Evolutionary conservation across 345 rosid genomes (phyloP).

Genomic region (Schrenkiella parvula): DNA sequence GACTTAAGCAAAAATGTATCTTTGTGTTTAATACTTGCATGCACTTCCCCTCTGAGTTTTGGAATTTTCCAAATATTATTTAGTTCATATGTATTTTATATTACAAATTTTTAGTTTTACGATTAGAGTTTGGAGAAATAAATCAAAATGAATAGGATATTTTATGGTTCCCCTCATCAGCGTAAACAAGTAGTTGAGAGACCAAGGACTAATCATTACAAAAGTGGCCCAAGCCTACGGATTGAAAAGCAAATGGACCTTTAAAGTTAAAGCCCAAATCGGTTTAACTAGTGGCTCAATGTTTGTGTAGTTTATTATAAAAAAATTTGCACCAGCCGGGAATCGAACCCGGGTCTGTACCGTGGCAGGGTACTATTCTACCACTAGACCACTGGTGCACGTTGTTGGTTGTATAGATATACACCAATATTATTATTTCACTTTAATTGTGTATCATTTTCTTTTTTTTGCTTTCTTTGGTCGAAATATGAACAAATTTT

Average conservation of each 20-base stretch:
- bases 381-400: constrained; percentile 55
- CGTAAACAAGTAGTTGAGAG: neutral
- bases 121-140: neutral
- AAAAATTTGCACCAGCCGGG: constrained; percentile 57
- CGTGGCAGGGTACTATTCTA: constrained; percentile 72
- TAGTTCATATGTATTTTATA: neutral
- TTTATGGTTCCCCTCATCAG: neutral
- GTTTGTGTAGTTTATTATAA: neutral
- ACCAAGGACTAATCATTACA: neutral
- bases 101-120: neutral
- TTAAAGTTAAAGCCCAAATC: neutral
- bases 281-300: neutral
- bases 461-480: neutral
- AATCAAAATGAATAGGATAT: neutral
- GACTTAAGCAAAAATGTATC: neutral
- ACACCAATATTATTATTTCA: too few relatives aligned
- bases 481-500: neutral
- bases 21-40: constrained; percentile 1
- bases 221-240: too few relatives aligned
- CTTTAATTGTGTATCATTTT: neutral
- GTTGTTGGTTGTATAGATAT: too few relatives aligned
- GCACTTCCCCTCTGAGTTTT: neutral
- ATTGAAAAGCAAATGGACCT: neutral
- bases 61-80: neutral
- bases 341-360: constrained; percentile 88